Conservation (phyloP, 2,329 filamentous ascomycete genomes). For the Beauveria bassiana region DNA sequence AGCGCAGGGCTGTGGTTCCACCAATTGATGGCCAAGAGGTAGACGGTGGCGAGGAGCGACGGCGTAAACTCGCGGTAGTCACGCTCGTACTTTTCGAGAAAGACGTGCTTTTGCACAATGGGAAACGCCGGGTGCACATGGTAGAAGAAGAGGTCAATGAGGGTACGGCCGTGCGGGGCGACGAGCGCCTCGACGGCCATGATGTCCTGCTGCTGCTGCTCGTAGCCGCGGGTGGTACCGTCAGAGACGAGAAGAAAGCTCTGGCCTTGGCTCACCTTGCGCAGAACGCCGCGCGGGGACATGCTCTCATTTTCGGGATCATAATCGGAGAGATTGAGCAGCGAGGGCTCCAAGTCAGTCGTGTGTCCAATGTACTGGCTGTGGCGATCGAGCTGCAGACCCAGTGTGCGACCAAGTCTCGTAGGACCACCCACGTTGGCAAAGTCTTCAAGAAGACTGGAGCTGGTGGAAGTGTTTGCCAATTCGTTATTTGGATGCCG, state of each 20-base stretch:
- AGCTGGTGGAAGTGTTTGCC: conserved; percentile 44
- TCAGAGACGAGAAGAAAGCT: conserved; percentile 78
- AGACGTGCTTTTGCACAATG: conserved; percentile 73
- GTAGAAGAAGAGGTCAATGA: conserved; percentile 76
- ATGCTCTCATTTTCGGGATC: conserved; percentile 76
- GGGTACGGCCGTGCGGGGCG: conserved; percentile 63
- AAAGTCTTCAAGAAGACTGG: conserved; percentile 61
- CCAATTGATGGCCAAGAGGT: conserved; percentile 82
- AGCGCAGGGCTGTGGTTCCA: conserved; percentile 69
- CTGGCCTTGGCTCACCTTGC: conserved; percentile 69
- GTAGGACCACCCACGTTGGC: conserved; percentile 61
- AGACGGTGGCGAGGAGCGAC: conserved; percentile 69
- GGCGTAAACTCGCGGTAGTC: conserved; percentile 69
- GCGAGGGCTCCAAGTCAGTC: conserved; percentile 74
- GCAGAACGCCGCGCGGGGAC: conserved; percentile 58
- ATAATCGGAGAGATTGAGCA: conserved; percentile 73
- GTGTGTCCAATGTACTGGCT: conserved; percentile 79
- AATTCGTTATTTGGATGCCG: conserved; percentile 17
- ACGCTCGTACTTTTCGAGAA: conserved; percentile 68
- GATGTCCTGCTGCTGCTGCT: conserved; percentile 60
- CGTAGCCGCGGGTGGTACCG: conserved; percentile 61
- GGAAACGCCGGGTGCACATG: conserved; percentile 76
- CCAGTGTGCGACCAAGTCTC: conserved; percentile 61
- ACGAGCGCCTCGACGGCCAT: conserved; percentile 71
- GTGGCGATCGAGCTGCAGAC: conserved; percentile 69